Evolutionary conservation across 768 basidiomycete species (phyloP).

Genomic region (Fistulinella prunicolor): DNA sequence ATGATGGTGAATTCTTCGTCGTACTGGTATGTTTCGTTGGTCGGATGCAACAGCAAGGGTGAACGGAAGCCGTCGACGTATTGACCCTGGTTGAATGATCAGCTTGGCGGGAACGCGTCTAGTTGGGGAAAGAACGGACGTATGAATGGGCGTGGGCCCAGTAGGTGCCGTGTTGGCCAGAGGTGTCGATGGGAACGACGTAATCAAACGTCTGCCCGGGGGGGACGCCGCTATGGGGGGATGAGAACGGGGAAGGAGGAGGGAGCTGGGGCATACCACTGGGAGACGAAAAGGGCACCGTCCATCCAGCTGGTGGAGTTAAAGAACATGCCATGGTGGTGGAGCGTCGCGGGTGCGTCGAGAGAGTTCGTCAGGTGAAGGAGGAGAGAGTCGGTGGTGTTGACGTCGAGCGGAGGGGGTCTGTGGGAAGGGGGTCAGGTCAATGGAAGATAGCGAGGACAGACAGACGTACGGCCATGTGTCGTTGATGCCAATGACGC

Average conservation of each 20-base stretch:
- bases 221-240: slow-evolving; percentile 68
- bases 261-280: slow-evolving; percentile 56
- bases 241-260: not conserved
- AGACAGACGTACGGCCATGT: slow-evolving; percentile 81
- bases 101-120: not conserved
- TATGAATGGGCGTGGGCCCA: slow-evolving; percentile 75
- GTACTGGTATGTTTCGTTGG: slow-evolving; percentile 64
- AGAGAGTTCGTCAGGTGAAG: slow-evolving; percentile 78
- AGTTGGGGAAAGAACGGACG: slow-evolving; percentile 13
- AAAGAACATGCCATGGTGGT: slow-evolving; percentile 97
- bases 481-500: slow-evolving; percentile 84
- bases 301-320: slow-evolving; percentile 87
- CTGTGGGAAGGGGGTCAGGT: slow-evolving; percentile 37
- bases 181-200: slow-evolving; percentile 62
- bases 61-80: slow-evolving; percentile 93
- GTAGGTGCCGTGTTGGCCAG: slow-evolving; percentile 75
- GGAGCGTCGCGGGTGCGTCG: slow-evolving; percentile 64
- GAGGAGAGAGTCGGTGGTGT: slow-evolving; percentile 65
- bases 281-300: slow-evolving; percentile 76
- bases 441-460: not conserved
- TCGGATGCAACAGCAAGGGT: slow-evolving; percentile 74
- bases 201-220: slow-evolving; percentile 71
- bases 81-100: slow-evolving; percentile 54
- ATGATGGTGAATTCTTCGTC: slow-evolving; percentile 90
- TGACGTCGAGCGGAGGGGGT: slow-evolving; percentile 77